Evolutionary conservation across 2,329 filamentous ascomycete genomes (phyloP).

Genomic region (Ophiognomonia clavigignenti-juglandacearum): DNA sequence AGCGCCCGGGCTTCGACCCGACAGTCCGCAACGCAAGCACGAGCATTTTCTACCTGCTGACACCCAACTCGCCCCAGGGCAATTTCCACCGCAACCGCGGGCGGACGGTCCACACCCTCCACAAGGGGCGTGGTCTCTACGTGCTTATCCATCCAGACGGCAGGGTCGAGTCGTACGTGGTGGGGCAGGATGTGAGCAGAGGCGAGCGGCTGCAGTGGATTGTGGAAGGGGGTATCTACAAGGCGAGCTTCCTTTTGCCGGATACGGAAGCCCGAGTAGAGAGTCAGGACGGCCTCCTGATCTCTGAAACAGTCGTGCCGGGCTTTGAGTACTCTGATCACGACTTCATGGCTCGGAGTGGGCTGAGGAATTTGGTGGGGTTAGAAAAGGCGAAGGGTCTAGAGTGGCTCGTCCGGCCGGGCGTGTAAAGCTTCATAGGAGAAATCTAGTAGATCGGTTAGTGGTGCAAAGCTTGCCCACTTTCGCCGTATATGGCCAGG

Average conservation of each 20-base stretch:
- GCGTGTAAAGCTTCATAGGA: too few relatives aligned
- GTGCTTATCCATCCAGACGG: conserved; percentile 56
- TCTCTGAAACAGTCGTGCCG: conserved; percentile 63
- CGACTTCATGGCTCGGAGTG: conserved; percentile 54
- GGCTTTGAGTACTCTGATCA: conserved; percentile 65
- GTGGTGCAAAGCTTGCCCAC: too few relatives aligned
- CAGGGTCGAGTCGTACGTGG: conserved; percentile 58
- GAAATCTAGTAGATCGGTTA: too few relatives aligned
- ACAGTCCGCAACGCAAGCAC: conserved; percentile 49
- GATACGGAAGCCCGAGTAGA: conserved; percentile 28
- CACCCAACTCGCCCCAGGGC: conserved; percentile 48
- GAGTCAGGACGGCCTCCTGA: conserved; percentile 49
- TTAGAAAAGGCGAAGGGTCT: conserved; percentile 44
- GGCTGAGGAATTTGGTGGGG: conserved; percentile 47
- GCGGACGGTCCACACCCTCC: conserved; percentile 60
- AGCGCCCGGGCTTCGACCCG: conserved; percentile 32
- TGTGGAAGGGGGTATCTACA: conserved; percentile 64
- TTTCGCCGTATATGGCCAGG: too few relatives aligned
- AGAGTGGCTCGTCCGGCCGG: conserved; percentile 22
- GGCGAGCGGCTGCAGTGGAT: conserved; percentile 65
- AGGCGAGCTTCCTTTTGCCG: conserved; percentile 56
- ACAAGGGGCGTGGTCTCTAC: conserved; percentile 58
- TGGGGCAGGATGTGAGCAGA: conserved; percentile 50
- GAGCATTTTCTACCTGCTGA: conserved; percentile 62
- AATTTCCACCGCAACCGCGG: conserved; percentile 60